These are phyloP conservation scores for Elongisporangium prolatum DNA, from an alignment of 352 stramenopile genomes.

Conservation along the genomic window DNA sequence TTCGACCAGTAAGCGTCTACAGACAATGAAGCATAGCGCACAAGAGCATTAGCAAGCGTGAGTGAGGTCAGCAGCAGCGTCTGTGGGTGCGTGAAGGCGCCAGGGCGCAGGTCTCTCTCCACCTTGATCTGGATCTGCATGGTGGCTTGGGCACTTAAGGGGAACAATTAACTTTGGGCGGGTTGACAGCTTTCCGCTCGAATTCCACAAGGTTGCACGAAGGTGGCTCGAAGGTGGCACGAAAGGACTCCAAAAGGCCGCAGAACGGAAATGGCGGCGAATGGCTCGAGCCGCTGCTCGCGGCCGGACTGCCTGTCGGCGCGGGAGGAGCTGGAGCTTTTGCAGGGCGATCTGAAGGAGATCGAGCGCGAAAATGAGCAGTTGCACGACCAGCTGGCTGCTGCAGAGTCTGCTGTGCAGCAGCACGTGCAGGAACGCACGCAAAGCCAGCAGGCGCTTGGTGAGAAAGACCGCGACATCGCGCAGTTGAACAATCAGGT, in stretches of 20 bases:
- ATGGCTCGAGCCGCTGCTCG: constrained; percentile 21
- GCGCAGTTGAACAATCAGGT: constrained; percentile 13
- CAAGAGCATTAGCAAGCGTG: background rate
- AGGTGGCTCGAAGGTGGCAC: background rate
- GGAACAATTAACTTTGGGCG: background rate
- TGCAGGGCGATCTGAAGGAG: constrained; percentile 55
- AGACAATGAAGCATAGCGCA: constrained; percentile 1
- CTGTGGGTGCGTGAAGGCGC: background rate
- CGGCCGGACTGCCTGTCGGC: constrained; percentile 59
- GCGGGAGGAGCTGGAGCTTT: constrained; percentile 58
- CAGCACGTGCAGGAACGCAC: constrained; percentile 7
- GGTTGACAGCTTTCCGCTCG: background rate
- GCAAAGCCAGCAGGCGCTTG: constrained; percentile 10
- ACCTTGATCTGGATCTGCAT: constrained; percentile 90
- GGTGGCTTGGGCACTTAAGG: background rate
- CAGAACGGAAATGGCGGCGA: background rate
- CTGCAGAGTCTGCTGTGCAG: constrained; percentile 24
- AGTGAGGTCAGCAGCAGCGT: background rate
- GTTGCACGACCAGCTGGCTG: constrained; percentile 52
- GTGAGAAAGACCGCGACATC: constrained; percentile 25
- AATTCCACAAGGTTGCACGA: background rate
- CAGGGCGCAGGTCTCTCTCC: background rate
- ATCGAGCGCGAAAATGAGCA: constrained; percentile 58
- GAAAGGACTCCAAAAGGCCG: background rate
- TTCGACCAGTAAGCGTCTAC: constrained; percentile 83